Evolutionary conservation across 1,284 basidiomycete genomes (phyloP).

Genomic region (Tilletia setariae): DNA sequence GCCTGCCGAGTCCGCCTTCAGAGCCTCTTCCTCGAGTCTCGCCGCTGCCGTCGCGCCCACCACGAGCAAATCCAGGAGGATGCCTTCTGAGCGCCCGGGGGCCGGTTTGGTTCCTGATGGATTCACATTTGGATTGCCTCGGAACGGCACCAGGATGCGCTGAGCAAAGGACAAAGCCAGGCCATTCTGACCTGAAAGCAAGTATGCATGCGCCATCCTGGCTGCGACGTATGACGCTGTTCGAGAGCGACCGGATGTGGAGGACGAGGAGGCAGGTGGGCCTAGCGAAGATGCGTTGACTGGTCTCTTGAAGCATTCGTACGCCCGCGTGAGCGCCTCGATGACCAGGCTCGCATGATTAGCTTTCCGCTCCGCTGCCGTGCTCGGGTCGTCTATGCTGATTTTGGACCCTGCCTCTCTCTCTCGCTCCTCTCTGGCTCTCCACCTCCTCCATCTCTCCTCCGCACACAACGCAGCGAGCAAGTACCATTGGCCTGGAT

Average conservation of each 20-base stretch:
- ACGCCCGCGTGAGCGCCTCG: slow-evolving; percentile 56
- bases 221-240: slow-evolving; percentile 14
- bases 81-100: not conserved
- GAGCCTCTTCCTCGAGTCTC: not conserved
- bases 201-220: slow-evolving; percentile 5
- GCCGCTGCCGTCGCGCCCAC: slow-evolving; percentile 8
- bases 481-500: slow-evolving; percentile 86
- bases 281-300: not conserved
- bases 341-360: slow-evolving; percentile 76
- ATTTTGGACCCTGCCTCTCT: slow-evolving; percentile 50
- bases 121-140: not conserved
- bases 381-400: slow-evolving; percentile 17
- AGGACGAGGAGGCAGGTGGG: not conserved
- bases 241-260: not conserved
- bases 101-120: slow-evolving; percentile 1
- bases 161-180: slow-evolving; percentile 10
- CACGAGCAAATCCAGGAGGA: not conserved
- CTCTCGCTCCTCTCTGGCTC: slow-evolving; percentile 64
- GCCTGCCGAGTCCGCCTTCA: not conserved
- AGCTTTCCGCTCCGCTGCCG: slow-evolving; percentile 77
- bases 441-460: slow-evolving; percentile 67
- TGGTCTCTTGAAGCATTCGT: slow-evolving; percentile 10
- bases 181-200: not conserved
- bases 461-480: slow-evolving; percentile 79
- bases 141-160: slow-evolving; percentile 9